Base-by-base conservation (phyloP, 2,329 filamentous ascomycete species). In the Epichloe festucae region DNA sequence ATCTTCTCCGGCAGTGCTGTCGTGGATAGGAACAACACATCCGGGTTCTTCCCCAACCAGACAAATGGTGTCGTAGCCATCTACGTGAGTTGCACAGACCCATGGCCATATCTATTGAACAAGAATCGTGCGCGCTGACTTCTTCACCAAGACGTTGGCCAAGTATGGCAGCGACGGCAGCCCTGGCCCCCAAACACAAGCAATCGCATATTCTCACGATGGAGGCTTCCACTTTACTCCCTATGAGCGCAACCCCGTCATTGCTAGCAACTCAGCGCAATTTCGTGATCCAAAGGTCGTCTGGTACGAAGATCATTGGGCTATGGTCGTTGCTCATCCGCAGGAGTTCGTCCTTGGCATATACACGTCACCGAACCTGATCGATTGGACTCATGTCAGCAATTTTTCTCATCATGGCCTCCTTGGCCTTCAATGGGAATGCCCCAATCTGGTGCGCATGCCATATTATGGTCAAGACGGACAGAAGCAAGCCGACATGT, bases 211-310 rank as follows among this genome's bases (percentile, higher is more conserved):
- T 62, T 82, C 78, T 0, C 63, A 63, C 36, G 81, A 85, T 55
- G 76, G 74, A 12, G 81, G 82, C 7, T 82, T 78, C 59, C 78
- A 73, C 0, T 85, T 84, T 56, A 72, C 70, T 45, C 75, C 77
- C 41, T 85, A 84, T 54, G 66, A 68, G 1, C 62, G 63, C 4
- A 85, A 85, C 54, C 82, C 82, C 1, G 77, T 85, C 15, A 75
- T 85, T 43, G 63, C 70, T 55, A 74, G 74, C 60, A 70, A 70
- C 52, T 71, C 74, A 17, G 70, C 64, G 5, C 73, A 81, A 55
- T 85, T 85, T 67, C 76, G 82, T 23, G 82, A 85, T 55, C 81
- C 82, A 1, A 81, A 84, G 58, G 79, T 85, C 2, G 69, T 81
- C 44, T 78, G 78, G 69, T 75, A 82, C 55, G 65, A 71, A 2